Conservation (phyloP, 2,329 filamentous ascomycete genomes). For the Colletotrichum phormii region DNA sequence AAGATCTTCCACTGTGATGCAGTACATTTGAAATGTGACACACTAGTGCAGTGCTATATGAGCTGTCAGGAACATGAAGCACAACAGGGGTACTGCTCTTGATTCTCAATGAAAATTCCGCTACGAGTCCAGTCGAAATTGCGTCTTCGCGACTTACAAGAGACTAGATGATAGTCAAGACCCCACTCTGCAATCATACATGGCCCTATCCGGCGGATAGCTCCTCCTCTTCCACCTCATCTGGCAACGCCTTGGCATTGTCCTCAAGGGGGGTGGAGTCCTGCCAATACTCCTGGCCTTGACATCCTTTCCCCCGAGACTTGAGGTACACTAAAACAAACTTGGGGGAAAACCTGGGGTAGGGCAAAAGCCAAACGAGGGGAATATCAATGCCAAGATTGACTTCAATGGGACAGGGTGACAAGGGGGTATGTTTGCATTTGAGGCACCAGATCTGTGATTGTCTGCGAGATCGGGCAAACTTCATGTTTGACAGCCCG, state of each 20-base stretch:
- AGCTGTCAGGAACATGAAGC: not conserved
- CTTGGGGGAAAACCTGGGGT: conserved; percentile 9
- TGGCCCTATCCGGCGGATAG: too few species aligned
- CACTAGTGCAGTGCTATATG: not conserved
- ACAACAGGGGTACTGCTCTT: not conserved
- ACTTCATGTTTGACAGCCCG: not conserved
- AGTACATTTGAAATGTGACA: too few species aligned
- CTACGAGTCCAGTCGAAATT: too few species aligned
- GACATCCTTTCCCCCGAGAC: conserved; percentile 23
- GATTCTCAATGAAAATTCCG: too few species aligned
- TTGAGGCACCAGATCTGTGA: not conserved
- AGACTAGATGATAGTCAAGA: too few species aligned
- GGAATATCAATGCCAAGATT: not conserved
- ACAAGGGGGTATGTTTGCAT: not conserved
- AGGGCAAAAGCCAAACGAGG: not conserved
- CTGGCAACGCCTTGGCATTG: not conserved
- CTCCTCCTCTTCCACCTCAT: not conserved
- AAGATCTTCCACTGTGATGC: too few species aligned
- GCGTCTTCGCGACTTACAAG: too few species aligned
- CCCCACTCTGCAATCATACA: too few species aligned
- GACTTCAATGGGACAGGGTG: not conserved
- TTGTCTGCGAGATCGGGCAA: not conserved
- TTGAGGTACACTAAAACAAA: not conserved
- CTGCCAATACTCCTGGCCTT: conserved; percentile 3
- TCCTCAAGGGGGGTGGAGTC: not conserved